Evolutionary conservation across 164 flowering plant genomes (phyloP).

Genomic region (Annona squamosa): DNA sequence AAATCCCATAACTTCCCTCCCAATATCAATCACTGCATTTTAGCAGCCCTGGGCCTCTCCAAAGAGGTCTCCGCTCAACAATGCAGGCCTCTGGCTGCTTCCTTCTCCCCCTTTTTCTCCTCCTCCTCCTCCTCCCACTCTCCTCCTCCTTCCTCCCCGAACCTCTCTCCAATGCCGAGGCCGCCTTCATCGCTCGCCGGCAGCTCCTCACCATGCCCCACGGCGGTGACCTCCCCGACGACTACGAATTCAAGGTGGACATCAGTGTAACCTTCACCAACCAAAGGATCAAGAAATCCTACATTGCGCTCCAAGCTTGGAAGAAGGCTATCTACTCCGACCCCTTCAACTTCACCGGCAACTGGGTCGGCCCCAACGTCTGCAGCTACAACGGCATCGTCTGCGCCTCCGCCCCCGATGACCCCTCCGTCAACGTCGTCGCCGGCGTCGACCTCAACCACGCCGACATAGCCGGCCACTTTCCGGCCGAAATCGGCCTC

Average conservation of each 20-base stretch:
- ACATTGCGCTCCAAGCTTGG: constrained; percentile 30
- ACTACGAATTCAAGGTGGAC: constrained; percentile 13
- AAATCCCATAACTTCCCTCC: background rate
- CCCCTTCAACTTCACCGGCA: constrained; percentile 21
- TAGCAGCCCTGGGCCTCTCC: constrained; percentile 9
- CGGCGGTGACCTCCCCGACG: constrained; percentile 9
- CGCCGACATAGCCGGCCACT: constrained; percentile 22
- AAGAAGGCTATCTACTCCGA: constrained; percentile 26
- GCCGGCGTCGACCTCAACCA: constrained; percentile 25
- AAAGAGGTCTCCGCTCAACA: constrained; percentile 2
- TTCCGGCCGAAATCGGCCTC: constrained; percentile 23
- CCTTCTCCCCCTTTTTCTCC: background rate
- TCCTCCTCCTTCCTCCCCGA: background rate
- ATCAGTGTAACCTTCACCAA: constrained; percentile 11
- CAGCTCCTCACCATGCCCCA: constrained; percentile 15
- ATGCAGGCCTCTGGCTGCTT: constrained; percentile 23
- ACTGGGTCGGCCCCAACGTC: constrained; percentile 30
- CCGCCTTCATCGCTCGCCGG: constrained; percentile 12
- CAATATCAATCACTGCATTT: background rate
- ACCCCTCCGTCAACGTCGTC: constrained; percentile 13
- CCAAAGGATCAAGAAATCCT: constrained; percentile 21
- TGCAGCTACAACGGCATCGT: constrained; percentile 27
- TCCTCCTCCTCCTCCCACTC: constrained; percentile 6
- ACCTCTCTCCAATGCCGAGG: constrained; percentile 12
- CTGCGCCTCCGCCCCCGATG: constrained; percentile 16